These are phyloP conservation scores for Radiomyces spectabilis DNA, from an alignment of 192 early-diverging fungal genomes.

Conservation along the genomic window DNA sequence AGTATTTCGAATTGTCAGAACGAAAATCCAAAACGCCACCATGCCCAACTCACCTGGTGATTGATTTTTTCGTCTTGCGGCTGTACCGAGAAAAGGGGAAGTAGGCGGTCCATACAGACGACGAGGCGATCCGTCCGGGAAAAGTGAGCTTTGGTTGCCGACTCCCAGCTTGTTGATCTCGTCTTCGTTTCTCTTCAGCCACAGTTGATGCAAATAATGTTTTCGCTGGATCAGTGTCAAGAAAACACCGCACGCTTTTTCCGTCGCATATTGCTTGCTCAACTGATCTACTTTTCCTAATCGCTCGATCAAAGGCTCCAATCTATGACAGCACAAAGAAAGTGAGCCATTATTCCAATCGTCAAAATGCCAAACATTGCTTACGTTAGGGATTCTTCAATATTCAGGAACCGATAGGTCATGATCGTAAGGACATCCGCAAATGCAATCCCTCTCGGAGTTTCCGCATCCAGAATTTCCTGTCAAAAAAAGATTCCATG, in stretches of 20 bases:
- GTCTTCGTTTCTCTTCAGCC: slow-evolving; percentile 25
- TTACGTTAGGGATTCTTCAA: slow-evolving; percentile 17
- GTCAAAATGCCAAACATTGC: neutral
- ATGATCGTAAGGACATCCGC: slow-evolving; percentile 13
- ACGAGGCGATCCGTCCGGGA: too few species aligned
- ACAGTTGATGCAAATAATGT: slow-evolving; percentile 17
- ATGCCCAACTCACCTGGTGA: too few species aligned
- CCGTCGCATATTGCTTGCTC: slow-evolving; percentile 12
- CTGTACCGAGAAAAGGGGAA: too few species aligned
- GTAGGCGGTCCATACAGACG: too few species aligned
- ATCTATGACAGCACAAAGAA: neutral
- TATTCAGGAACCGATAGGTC: slow-evolving; percentile 18
- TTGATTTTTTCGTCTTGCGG: too few species aligned
- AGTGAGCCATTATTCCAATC: neutral
- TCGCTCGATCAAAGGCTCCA: slow-evolving; percentile 19
- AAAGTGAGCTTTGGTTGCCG: too few species aligned
- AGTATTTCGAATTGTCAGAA: too few species aligned
- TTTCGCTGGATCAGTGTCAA: slow-evolving; percentile 17
- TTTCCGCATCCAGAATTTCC: slow-evolving; percentile 22
- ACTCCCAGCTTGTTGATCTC: slow-evolving; percentile 13
- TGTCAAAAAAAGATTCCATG: neutral
- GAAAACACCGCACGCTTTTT: slow-evolving; percentile 25
- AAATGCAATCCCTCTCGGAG: slow-evolving; percentile 22
- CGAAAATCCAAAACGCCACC: too few species aligned
- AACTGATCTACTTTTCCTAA: slow-evolving; percentile 23